These are phyloP conservation scores for Exophiala sideris DNA, from an alignment of 2,329 filamentous ascomycete species.

Conservation along the genomic window DNA sequence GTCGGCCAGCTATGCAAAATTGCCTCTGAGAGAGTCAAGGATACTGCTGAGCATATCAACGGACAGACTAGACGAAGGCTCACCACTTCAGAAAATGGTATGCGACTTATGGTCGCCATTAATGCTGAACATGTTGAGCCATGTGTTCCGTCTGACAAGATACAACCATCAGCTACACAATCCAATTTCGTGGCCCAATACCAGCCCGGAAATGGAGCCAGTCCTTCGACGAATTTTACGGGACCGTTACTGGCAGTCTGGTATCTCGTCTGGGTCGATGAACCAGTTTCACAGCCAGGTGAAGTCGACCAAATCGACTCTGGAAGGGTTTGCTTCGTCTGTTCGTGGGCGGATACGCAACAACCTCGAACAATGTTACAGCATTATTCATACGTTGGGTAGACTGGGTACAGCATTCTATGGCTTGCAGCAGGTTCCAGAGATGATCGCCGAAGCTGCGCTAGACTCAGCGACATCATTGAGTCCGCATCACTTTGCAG, in stretches of 20 bases:
- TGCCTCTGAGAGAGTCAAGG: conserved; percentile 85
- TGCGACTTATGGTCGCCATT: conserved; percentile 80
- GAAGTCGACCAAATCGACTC: conserved; percentile 78
- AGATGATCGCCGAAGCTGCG: conserved; percentile 76
- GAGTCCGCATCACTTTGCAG: conserved; percentile 88
- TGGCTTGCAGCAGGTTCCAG: conserved; percentile 78
- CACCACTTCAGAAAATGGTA: conserved; percentile 70
- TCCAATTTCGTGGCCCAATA: conserved; percentile 72
- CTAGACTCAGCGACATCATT: conserved; percentile 78
- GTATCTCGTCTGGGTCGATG: conserved; percentile 91
- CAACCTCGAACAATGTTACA: conserved; percentile 89
- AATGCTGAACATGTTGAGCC: conserved; percentile 78
- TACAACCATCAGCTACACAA: conserved; percentile 92
- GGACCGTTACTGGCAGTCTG: conserved; percentile 96
- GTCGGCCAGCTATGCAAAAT: conserved; percentile 61
- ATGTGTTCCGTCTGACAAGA: conserved; percentile 77
- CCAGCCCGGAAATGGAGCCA: conserved; percentile 70
- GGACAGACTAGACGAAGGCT: conserved; percentile 75
- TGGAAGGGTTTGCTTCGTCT: conserved; percentile 91
- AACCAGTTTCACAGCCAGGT: conserved; percentile 96
- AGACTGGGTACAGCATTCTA: conserved; percentile 85
- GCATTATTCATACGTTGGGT: conserved; percentile 90
- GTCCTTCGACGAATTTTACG: conserved; percentile 81
- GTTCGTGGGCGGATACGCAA: conserved; percentile 85
- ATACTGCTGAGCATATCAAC: conserved; percentile 89